Evolutionary conservation across 768 basidiomycete species (phyloP).

Genomic region (Leucosporidium scottii): DNA sequence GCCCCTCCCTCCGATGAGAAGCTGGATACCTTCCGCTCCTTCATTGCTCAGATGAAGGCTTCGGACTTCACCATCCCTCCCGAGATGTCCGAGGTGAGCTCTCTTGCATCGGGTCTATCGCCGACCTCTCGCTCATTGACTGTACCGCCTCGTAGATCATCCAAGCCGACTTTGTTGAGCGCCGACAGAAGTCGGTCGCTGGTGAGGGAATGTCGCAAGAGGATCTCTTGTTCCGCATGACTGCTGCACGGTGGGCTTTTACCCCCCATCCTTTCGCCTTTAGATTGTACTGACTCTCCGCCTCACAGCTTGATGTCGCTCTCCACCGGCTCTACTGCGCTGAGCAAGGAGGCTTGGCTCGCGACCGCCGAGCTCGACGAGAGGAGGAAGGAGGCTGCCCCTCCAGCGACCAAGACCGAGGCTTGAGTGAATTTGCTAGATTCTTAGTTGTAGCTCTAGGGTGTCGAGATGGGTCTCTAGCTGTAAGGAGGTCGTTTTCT

Average conservation of each 20-base stretch:
- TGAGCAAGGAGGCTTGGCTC: slow-evolving; percentile 32
- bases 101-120: too few relatives aligned
- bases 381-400: slow-evolving; percentile 27
- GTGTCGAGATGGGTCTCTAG: too few relatives aligned
- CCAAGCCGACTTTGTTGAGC: slow-evolving; percentile 36
- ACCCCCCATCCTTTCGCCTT: not conserved
- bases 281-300: not conserved
- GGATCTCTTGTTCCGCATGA: slow-evolving; percentile 38
- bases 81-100: slow-evolving; percentile 33
- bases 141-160: slow-evolving; percentile 25
- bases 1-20: slow-evolving; percentile 4
- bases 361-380: slow-evolving; percentile 36
- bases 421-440: too few relatives aligned
- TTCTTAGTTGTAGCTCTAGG: too few relatives aligned
- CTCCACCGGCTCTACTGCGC: slow-evolving; percentile 21
- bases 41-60: slow-evolving; percentile 19
- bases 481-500: too few relatives aligned
- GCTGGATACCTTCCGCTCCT: slow-evolving; percentile 31
- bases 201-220: slow-evolving; percentile 37
- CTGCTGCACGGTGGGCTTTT: slow-evolving; percentile 27
- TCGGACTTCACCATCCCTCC: slow-evolving; percentile 25
- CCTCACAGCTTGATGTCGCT: slow-evolving; percentile 30
- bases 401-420: not conserved
- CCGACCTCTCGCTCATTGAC: not conserved
- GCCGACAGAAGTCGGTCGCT: slow-evolving; percentile 26